These are phyloP conservation scores for Corylus americana DNA, from an alignment of 306 rosid species.

Conservation along the genomic window DNA sequence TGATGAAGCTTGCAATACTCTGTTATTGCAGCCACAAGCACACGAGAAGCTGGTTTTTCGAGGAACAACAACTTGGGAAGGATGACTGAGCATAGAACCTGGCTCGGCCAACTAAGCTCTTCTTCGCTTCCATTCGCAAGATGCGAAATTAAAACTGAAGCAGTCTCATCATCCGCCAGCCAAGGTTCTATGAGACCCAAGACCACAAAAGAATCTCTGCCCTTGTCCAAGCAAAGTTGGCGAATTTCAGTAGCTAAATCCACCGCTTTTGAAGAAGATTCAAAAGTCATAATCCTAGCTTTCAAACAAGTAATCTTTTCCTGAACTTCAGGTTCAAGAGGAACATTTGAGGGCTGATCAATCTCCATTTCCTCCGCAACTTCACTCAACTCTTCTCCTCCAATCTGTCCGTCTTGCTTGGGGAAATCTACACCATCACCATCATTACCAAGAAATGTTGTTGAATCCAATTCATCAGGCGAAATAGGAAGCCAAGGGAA, in stretches of 20 bases:
- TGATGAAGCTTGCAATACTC: slow-evolving; percentile 38
- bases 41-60: slow-evolving; percentile 38
- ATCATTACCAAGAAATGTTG: background rate
- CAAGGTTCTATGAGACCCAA: slow-evolving; percentile 38
- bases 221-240: slow-evolving; percentile 24
- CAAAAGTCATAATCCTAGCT: slow-evolving; percentile 26
- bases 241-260: slow-evolving; percentile 37
- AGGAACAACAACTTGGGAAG: slow-evolving; percentile 39
- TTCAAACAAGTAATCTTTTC: slow-evolving; percentile 27
- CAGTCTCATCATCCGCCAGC: slow-evolving; percentile 42
- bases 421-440: background rate
- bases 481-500: slow-evolving; percentile 43
- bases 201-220: slow-evolving; percentile 27
- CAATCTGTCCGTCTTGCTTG: slow-evolving; percentile 16
- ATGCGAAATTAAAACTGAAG: slow-evolving; percentile 36
- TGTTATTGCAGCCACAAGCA: slow-evolving; percentile 29
- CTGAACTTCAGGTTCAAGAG: slow-evolving; percentile 29
- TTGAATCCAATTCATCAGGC: slow-evolving; percentile 20
- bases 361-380: slow-evolving; percentile 23
- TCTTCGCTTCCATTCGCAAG: slow-evolving; percentile 30
- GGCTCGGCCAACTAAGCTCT: slow-evolving; percentile 36
- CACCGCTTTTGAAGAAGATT: slow-evolving; percentile 19
- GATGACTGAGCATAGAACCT: slow-evolving; percentile 42
- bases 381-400: slow-evolving; percentile 27
- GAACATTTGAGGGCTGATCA: slow-evolving; percentile 16